phyloP scores from a whole-genome alignment of 495 filamentous ascomycete species.

The Neurospora sp. region DNA sequence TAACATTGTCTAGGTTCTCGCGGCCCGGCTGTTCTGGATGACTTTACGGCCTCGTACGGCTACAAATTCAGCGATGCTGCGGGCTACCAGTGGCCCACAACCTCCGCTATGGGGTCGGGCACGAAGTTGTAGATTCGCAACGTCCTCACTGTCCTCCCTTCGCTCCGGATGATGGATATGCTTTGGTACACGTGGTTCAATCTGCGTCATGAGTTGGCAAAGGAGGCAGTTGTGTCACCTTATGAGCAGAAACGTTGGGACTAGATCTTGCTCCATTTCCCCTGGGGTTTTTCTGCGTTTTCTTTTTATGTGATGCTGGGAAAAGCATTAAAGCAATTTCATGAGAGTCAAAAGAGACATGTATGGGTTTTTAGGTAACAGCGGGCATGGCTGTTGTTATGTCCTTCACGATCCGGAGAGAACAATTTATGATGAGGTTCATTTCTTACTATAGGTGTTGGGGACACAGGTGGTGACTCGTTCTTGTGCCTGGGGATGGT shows the following conservation, averaged over 20 bases:
- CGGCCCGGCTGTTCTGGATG: conserved; percentile 90
- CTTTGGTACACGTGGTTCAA: conserved; percentile 13
- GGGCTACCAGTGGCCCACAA: conserved; percentile 89
- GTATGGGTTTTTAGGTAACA: neutral
- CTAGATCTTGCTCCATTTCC: neutral
- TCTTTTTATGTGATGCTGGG: neutral
- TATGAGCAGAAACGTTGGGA: neutral
- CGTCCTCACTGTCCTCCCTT: conserved; percentile 3
- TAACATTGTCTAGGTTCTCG: conserved; percentile 61
- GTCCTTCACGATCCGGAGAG: neutral
- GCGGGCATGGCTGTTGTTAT: neutral
- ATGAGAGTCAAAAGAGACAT: neutral
- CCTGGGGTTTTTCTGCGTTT: neutral
- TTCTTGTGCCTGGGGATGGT: neutral
- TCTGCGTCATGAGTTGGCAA: conserved; percentile 4
- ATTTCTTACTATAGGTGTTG: neutral
- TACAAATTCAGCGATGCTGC: conserved; percentile 98
- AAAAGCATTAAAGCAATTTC: neutral
- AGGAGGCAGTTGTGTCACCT: neutral
- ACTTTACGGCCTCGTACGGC: conserved; percentile 95
- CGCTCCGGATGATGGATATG: neutral
- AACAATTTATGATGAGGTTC: neutral
- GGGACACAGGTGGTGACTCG: neutral
- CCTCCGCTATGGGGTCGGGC: conserved; percentile 40
- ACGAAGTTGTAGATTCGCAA: conserved; percentile 58